A percentile compares a stretch with the other conserved stretches of the same genome.
Conservation (phyloP, 2,329 filamentous ascomycete genomes). For the Ustulina deusta region DNA sequence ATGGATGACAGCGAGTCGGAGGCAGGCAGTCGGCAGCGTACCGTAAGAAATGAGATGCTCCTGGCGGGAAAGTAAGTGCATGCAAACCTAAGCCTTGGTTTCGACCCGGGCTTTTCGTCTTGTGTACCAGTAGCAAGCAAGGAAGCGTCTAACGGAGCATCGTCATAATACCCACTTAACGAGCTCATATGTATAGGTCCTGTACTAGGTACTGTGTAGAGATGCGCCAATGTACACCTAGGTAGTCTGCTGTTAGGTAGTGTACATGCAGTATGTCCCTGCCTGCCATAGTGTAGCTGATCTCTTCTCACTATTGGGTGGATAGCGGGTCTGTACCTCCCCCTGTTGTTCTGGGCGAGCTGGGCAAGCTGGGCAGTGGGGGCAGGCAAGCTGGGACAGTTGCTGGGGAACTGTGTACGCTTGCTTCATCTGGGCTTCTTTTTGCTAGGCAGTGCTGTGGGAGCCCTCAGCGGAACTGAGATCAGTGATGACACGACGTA, state of each 20-base stretch:
- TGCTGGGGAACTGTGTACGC: background rate
- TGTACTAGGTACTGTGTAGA: background rate
- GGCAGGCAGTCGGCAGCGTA: background rate
- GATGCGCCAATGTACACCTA: background rate
- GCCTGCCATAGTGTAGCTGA: slow-evolving; percentile 21
- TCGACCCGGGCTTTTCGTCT: slow-evolving; percentile 28
- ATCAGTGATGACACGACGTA: slow-evolving; percentile 30
- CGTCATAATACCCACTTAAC: slow-evolving; percentile 35
- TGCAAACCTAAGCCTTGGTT: slow-evolving; percentile 28
- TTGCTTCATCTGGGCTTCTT: background rate
- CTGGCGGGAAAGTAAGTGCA: slow-evolving; percentile 13
- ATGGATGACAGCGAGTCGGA: slow-evolving; percentile 1
- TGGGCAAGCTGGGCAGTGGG: slow-evolving; percentile 10
- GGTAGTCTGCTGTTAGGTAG: background rate
- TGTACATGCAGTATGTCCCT: slow-evolving; percentile 4
- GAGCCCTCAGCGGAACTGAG: slow-evolving; percentile 24
- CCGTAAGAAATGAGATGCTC: slow-evolving; percentile 6
- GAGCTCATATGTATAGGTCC: slow-evolving; percentile 9
- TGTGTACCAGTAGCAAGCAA: slow-evolving; percentile 28
- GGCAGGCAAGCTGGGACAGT: background rate
- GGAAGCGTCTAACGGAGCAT: slow-evolving; percentile 32
- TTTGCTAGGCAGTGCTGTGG: background rate
- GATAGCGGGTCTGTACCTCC: slow-evolving; percentile 14
- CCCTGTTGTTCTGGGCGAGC: slow-evolving; percentile 3
- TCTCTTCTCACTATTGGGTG: slow-evolving; percentile 23